Conservation (phyloP, 768 basidiomycete genomes). For the Xanthoconium stramineum region DNA sequence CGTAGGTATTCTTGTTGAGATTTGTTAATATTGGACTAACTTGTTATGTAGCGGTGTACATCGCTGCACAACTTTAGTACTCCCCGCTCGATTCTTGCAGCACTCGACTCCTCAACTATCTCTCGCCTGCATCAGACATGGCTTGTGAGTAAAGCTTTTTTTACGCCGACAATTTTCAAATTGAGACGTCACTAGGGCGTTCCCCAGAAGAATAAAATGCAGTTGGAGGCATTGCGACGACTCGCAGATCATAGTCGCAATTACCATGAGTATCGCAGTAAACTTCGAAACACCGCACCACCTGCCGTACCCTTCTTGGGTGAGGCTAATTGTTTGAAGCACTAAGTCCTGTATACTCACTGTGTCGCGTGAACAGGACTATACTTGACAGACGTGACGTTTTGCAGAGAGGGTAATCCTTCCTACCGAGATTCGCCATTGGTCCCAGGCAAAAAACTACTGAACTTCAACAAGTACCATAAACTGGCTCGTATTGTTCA, state of each 20-base stretch:
- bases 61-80: constrained; percentile 88
- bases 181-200: constrained; percentile 55
- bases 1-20: constrained; percentile 45
- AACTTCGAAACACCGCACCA: constrained; percentile 81
- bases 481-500: constrained; percentile 84
- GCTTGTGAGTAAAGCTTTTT: constrained; percentile 56
- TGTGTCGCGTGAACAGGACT: constrained; percentile 47
- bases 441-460: constrained; percentile 69
- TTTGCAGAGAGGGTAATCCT: constrained; percentile 93
- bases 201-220: constrained; percentile 76
- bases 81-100: constrained; percentile 87
- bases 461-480: constrained; percentile 97
- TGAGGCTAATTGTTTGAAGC: constrained; percentile 26
- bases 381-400: constrained; percentile 90
- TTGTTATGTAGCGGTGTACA: constrained; percentile 67
- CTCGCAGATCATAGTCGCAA: constrained; percentile 91
- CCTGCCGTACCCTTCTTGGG: constrained; percentile 97
- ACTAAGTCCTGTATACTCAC: constrained; percentile 7
- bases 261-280: constrained; percentile 86
- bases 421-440: constrained; percentile 77
- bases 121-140: constrained; percentile 90
- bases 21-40: constrained; percentile 6
- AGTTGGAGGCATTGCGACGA: constrained; percentile 76
- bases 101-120: constrained; percentile 94
- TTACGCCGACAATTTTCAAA: background rate